Evolutionary conservation across 2,329 filamentous ascomycete species (phyloP).

Genomic region (Talaromyces sp.): DNA sequence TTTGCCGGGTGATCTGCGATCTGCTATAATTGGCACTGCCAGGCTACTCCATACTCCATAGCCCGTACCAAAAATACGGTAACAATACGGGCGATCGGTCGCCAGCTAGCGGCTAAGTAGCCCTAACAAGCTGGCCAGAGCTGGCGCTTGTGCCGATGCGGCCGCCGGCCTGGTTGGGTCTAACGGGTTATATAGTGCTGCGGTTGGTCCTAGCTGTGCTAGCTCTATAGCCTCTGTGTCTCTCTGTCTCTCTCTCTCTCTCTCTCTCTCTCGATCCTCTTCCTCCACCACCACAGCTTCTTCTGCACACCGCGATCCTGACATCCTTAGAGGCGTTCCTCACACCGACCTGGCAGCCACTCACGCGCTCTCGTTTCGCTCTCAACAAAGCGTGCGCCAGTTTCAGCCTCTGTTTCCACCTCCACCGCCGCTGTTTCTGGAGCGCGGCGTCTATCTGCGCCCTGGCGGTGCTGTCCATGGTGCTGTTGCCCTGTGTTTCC

Average conservation of each 20-base stretch:
- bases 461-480: background rate
- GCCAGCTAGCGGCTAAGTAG: too few species aligned
- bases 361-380: background rate
- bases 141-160: background rate
- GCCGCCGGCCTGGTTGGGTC: background rate
- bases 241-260: constrained; percentile 9
- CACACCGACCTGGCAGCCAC: too few species aligned
- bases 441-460: background rate
- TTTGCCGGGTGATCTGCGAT: background rate
- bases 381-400: background rate
- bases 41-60: too few species aligned
- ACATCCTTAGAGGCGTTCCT: too few species aligned
- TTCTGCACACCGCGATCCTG: background rate
- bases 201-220: background rate
- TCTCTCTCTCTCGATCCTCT: constrained; percentile 10
- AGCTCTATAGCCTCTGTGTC: constrained; percentile 12
- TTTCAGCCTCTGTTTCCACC: background rate
- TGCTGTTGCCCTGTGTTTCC: background rate
- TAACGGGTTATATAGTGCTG: background rate
- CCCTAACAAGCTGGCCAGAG: background rate
- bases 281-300: background rate
- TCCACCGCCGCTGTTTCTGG: background rate
- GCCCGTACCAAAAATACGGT: too few species aligned
- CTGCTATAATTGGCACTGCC: too few species aligned
- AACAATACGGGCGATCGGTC: too few species aligned